Conservation (phyloP, 345 rosid species). For the Euphorbia tirucalli region DNA sequence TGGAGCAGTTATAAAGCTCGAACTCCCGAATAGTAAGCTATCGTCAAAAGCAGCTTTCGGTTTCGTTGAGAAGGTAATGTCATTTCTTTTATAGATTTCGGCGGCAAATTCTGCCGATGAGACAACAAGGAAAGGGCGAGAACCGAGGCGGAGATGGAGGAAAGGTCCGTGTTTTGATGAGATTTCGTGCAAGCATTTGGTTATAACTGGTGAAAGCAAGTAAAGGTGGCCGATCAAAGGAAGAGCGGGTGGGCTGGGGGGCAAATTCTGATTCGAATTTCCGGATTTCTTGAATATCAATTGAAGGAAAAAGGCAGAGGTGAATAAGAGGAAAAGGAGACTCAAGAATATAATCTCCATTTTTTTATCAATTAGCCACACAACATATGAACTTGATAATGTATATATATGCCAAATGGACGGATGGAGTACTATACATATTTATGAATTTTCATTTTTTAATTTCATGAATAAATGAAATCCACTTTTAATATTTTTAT, state of each 20-base stretch:
- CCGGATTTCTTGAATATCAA: conserved; percentile 23
- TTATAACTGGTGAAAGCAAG: conserved; percentile 24
- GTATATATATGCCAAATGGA: no score
- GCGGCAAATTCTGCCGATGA: conserved; percentile 36
- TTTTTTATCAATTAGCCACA: no score
- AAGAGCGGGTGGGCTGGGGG: conserved; percentile 45
- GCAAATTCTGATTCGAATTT: conserved; percentile 20
- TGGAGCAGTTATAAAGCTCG: conserved; percentile 7
- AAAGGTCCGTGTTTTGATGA: conserved; percentile 38
- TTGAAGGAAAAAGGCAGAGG: background rate
- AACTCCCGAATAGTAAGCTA: background rate
- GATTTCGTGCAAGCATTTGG: conserved; percentile 32
- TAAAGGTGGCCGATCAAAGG: conserved; percentile 51
- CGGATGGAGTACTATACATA: no score
- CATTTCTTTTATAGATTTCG: conserved; percentile 29
- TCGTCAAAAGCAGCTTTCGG: background rate
- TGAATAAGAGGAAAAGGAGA: background rate
- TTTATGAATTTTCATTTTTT: no score
- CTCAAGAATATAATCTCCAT: no score
- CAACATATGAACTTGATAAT: no score
- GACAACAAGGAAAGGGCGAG: conserved; percentile 29
- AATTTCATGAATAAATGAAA: no score
- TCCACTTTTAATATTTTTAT: no score
- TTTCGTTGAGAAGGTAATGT: conserved; percentile 3
- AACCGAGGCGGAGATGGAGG: conserved; percentile 35